Evolutionary conservation across 352 stramenopile species (phyloP), one percentile per base, ranked within the genome.

Genomic region (Globisporangium acanthophoron): DNA sequence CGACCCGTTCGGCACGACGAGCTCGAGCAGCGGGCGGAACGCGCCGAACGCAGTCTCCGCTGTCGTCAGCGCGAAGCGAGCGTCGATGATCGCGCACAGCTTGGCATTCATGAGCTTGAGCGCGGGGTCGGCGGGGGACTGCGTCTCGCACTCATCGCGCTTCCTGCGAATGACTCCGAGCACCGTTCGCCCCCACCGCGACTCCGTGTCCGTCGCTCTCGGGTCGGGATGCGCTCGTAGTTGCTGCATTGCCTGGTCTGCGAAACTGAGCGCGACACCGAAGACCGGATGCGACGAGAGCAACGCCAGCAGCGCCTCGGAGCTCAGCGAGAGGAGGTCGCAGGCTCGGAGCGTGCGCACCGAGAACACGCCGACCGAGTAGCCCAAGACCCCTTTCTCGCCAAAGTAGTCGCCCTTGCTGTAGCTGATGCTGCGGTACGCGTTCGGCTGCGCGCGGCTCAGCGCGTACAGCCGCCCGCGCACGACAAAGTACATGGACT

Each of bases 401-500:
- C 74, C 80, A 61, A 90, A 87, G 54, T 83, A 87, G 29, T 82
- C 69, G 13, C 74, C 77, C 31, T 87, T 85, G 21, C 44, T 29
- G 47, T 74, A 87, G 27, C 61, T 73, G 0, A 59, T 39, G 18
- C 68, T 60, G 11, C 51, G 50, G 48, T 64, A 66, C 27, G 62
- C 8, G 1, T 52, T 62, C 3, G 66, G 41, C 3, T 82, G 60
- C 1, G 73, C 58, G 3, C 60, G 63, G 43, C 66, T 84, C 0
- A 58, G 65, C 0, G 69, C 70, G 44, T 70, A 68, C 6, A 90
- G 48, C 37, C 74, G 58, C 0, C 80, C 80, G 47, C 66, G 66
- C 0, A 85, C 74, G n/a, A 90, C 76, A 44, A 90, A 86, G 46
- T 83, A 87, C 80, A 90, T 88, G 31, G 68, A 62, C 40, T 80